Conservation (phyloP, 495 filamentous ascomycete species). For the Sphaerosporella brunnea region DNA sequence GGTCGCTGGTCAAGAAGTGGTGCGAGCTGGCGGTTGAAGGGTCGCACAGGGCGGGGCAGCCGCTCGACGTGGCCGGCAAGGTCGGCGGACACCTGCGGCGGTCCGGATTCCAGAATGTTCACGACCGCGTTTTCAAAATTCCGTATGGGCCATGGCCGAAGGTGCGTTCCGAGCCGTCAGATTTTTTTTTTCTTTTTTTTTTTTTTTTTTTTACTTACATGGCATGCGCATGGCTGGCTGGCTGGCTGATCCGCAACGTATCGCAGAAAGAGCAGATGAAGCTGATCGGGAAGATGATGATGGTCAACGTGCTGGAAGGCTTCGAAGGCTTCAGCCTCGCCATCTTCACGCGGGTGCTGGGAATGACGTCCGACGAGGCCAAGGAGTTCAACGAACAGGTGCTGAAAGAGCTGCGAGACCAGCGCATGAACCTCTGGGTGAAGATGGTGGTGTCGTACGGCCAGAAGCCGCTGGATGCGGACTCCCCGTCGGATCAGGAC, state of each 20-base stretch:
- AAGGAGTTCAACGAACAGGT: slow-evolving; percentile 29
- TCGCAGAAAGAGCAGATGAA: slow-evolving; percentile 38
- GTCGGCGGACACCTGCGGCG: slow-evolving; percentile 17
- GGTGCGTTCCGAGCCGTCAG: neutral
- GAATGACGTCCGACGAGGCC: slow-evolving; percentile 32
- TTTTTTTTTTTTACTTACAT: too few relatives aligned
- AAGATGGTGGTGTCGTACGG: slow-evolving; percentile 6
- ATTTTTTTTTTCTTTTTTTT: neutral
- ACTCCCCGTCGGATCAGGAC: neutral
- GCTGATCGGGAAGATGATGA: slow-evolving; percentile 44
- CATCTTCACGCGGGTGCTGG: slow-evolving; percentile 40
- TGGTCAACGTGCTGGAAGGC: slow-evolving; percentile 42
- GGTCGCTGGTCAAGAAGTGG: slow-evolving; percentile 9
- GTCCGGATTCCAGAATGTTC: slow-evolving; percentile 25
- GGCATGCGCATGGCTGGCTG: too few relatives aligned
- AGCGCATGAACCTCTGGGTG: neutral
- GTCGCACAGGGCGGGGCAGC: slow-evolving; percentile 5
- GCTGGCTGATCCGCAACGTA: neutral
- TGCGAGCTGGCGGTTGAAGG: slow-evolving; percentile 11
- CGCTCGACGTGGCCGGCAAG: slow-evolving; percentile 14
- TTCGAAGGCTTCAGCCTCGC: slow-evolving; percentile 35
- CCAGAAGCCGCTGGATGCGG: neutral
- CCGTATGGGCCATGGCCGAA: slow-evolving; percentile 51
- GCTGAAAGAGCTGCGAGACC: neutral
- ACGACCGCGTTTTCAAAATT: slow-evolving; percentile 39